A percentile compares a stretch with the other conserved stretches of the same genome.
phyloP scores from a whole-genome alignment of 108 stramenopile genomes.

The Discostella stelligeroides region DNA sequence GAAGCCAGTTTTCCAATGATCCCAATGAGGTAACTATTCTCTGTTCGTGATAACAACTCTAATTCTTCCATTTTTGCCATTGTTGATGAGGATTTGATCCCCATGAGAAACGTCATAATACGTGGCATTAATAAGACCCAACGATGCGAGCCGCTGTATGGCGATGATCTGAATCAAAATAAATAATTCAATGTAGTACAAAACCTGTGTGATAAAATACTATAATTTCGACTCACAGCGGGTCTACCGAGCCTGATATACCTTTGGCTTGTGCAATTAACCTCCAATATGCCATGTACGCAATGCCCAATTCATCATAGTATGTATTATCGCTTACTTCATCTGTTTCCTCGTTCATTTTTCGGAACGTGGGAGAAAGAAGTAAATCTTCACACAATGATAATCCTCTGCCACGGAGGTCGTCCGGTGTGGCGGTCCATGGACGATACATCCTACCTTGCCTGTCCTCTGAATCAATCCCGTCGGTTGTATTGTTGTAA shows the following conservation, averaged over 20 bases:
- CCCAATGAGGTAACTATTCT: background rate
- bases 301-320: constrained; percentile 32
- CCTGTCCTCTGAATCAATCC: background rate
- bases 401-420: background rate
- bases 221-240: constrained; percentile 15
- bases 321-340: background rate
- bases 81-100: constrained; percentile 14
- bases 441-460: background rate
- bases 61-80: constrained; percentile 8
- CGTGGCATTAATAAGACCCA: constrained; percentile 34
- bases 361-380: constrained; percentile 12
- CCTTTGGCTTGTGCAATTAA: constrained; percentile 9
- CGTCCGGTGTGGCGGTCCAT: background rate
- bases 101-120: constrained; percentile 14
- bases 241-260: background rate
- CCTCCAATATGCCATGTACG: constrained; percentile 18
- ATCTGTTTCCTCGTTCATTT: constrained; percentile 15
- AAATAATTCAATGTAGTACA: too few relatives aligned
- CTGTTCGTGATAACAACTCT: background rate
- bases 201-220: too few relatives aligned
- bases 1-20: background rate
- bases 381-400: constrained; percentile 33
- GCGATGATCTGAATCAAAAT: constrained; percentile 14
- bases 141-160: constrained; percentile 21
- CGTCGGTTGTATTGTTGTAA: background rate